A percentile compares a stretch with the other conserved stretches of the same genome.
Evolutionary conservation across 2,329 filamentous ascomycete genomes (phyloP).

Genomic region (Lachnellula occidentalis): DNA sequence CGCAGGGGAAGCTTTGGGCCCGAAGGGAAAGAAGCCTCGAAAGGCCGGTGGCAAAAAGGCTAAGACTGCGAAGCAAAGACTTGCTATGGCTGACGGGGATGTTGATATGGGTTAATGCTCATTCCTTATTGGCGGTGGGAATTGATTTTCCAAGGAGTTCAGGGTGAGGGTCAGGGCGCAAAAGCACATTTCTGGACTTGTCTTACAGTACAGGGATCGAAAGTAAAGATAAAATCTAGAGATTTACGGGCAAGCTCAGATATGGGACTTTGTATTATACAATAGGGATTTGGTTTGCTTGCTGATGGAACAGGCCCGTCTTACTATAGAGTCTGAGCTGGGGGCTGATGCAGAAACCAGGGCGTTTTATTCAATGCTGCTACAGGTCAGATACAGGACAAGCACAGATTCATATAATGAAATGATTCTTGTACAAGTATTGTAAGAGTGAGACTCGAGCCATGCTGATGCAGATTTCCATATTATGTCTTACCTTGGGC

Average conservation of each 20-base stretch:
- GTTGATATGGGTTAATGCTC: conserved; percentile 23
- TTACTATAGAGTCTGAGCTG: conserved; percentile 5
- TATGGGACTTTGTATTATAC: conserved; percentile 10
- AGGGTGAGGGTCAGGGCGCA: not conserved
- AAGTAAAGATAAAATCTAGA: not conserved
- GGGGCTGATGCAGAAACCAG: not conserved
- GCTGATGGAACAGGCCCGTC: not conserved
- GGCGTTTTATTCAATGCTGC: not conserved
- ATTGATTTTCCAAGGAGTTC: not conserved
- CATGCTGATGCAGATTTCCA: too few species aligned
- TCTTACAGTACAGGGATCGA: not conserved
- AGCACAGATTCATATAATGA: not conserved
- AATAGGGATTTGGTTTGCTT: not conserved
- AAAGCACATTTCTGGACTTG: not conserved
- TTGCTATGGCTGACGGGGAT: conserved; percentile 61
- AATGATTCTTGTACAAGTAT: conserved; percentile 1
- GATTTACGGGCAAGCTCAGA: not conserved
- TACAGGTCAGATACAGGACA: not conserved
- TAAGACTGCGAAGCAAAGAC: conserved; percentile 63
- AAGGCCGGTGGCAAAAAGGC: conserved; percentile 54
- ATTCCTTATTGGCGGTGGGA: not conserved
- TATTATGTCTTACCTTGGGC: too few species aligned
- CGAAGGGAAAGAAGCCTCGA: conserved; percentile 50
- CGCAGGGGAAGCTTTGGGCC: conserved; percentile 38
- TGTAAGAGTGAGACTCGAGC: not conserved